phyloP scores from a whole-genome alignment of 257 asterid genomes.

The Leptodermis oblonga region DNA sequence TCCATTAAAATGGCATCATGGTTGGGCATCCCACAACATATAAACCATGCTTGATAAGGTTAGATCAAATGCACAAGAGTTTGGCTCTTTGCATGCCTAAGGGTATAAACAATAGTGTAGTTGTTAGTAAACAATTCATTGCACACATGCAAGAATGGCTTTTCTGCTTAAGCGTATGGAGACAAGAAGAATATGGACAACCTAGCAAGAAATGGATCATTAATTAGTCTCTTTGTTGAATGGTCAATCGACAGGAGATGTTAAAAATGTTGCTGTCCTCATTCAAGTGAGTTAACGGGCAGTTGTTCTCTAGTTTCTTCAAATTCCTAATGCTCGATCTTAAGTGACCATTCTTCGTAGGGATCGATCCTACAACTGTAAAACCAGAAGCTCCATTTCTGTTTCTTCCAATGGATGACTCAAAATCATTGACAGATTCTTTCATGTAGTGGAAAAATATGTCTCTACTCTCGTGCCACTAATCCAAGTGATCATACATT shows the following conservation, averaged over 20 bases:
- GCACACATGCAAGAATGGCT: too few relatives aligned
- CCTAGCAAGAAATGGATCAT: not conserved
- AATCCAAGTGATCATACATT: conserved; percentile 25
- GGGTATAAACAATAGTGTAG: not conserved
- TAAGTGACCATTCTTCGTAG: conserved; percentile 28
- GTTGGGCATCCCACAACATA: not conserved
- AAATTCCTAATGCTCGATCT: conserved; percentile 20
- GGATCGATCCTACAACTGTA: conserved; percentile 6
- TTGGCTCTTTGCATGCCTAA: not conserved
- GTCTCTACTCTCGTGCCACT: conserved; percentile 16
- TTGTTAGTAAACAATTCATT: not conserved
- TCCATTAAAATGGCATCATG: not conserved
- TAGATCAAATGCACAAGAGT: not conserved
- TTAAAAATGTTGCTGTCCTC: too few relatives aligned
- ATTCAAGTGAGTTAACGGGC: too few relatives aligned
- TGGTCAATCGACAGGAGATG: not conserved
- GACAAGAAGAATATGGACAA: conserved; percentile 2
- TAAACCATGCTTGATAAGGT: not conserved
- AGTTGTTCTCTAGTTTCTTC: too few relatives aligned
- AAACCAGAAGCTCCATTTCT: conserved; percentile 9
- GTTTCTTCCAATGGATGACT: conserved; percentile 27
- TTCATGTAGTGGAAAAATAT: conserved; percentile 11
- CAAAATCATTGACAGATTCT: conserved; percentile 20
- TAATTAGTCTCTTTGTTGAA: too few relatives aligned
- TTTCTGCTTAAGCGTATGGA: not conserved